A percentile compares a stretch with the other conserved stretches of the same genome.
These are phyloP conservation scores for Populus trichocarpa DNA, from an alignment of 441 rosid species.

Conservation along the genomic window DNA sequence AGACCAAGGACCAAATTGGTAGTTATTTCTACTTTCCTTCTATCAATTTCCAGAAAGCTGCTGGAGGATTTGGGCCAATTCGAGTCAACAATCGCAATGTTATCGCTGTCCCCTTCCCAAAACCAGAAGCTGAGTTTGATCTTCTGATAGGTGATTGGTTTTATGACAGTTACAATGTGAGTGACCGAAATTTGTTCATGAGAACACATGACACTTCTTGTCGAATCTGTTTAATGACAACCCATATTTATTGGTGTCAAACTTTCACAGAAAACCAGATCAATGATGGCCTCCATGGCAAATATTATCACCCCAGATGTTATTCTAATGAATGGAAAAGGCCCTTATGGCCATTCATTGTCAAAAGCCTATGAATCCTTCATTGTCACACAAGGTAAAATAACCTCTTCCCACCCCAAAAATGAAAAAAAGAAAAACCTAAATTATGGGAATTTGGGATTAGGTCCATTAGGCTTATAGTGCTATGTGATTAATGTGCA, in stretches of 20 bases:
- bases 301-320: constrained; percentile 22
- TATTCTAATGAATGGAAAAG: constrained; percentile 51
- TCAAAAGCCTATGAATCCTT: constrained; percentile 30
- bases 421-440: background rate
- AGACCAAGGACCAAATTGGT: constrained; percentile 76
- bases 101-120: constrained; percentile 53
- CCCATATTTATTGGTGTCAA: too few species aligned
- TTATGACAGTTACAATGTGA: constrained; percentile 34
- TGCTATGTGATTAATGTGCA: background rate
- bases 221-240: too few species aligned
- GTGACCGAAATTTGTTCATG: constrained; percentile 10
- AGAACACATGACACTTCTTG: too few species aligned
- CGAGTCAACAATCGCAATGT: constrained; percentile 44
- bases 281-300: constrained; percentile 17
- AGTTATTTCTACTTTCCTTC: constrained; percentile 69
- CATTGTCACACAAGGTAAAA: constrained; percentile 40
- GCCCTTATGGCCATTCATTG: constrained; percentile 28
- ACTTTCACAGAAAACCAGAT: constrained; percentile 32
- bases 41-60: constrained; percentile 63
- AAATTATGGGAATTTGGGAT: too few species aligned
- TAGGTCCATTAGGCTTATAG: too few species aligned
- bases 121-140: constrained; percentile 63
- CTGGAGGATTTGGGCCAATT: constrained; percentile 69
- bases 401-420: background rate
- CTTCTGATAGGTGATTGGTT: constrained; percentile 86